Evolutionary conservation across 805 yeast genomes (phyloP), one percentile per base, ranked within the genome.

Genomic region (Saturnispora dispora): DNA sequence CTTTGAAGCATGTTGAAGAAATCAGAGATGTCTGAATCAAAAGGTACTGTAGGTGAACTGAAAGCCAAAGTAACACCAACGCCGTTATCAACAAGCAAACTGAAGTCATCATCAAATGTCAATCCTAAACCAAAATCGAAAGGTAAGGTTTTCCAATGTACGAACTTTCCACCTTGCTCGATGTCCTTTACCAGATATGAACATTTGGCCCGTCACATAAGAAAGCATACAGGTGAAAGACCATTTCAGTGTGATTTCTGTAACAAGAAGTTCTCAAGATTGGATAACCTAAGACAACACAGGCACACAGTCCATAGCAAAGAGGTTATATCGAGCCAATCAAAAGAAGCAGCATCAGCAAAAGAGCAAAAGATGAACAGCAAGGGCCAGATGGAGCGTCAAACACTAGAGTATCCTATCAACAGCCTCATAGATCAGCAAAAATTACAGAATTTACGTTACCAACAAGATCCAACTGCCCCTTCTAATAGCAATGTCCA

Each of bases 161-260:
- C 84, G 1, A 96, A 96, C 3, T 90, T 77, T 63, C 88, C 88
- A 20, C 89, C 84, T 57, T 89, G 97, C 67, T 73, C 71, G 52
- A 89, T 90, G 96, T 77, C 90, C 6, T 89, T 89, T 67, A 86
- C 96, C 2, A 74, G 97, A 47, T 83, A 93, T 8, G 97, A 90
- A 64, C 97, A 90, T 67, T 74, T 89, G 58, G 96, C 96, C 1
- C 74, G 97, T 53, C 97, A 89, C 69, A 84, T 90, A 50, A 72
- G 96, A 53, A 90, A 89, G 60, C 97, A 89, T 65, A 90, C 96
- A 0, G 97, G 96, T 42, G 97, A 89, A 65, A 73, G 96, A 52
- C 97, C 97, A 2, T 89, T 88, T 65, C 81, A 85, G 50, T 89
- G 97, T 66, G 84, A 83, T 46, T 85, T 84, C 64, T 87, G 95